Conservation (phyloP, 192 early-diverging fungal genomes). For the Rhizoclosmatium globosum region DNA sequence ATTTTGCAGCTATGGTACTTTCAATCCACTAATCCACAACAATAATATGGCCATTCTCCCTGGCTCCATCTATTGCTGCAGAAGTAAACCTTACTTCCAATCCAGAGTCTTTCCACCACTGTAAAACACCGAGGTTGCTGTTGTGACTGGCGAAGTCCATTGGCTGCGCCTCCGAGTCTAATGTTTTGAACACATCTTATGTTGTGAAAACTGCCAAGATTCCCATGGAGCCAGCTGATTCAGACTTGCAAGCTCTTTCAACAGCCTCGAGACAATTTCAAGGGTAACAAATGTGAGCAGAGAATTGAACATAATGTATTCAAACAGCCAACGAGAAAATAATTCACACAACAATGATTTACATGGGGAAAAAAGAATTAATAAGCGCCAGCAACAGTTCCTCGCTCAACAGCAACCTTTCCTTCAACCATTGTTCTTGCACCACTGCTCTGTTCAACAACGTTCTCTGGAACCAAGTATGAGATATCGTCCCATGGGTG, state of each 20-base stretch:
- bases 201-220: too few relatives aligned
- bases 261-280: too few relatives aligned
- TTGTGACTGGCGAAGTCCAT: conserved; percentile 5
- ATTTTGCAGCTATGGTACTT: neutral
- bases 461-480: conserved; percentile 64
- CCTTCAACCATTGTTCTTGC: conserved; percentile 44
- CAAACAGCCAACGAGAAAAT: neutral
- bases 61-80: neutral
- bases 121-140: neutral
- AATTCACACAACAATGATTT: neutral
- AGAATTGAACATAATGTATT: neutral
- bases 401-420: conserved; percentile 36
- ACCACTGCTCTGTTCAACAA: neutral
- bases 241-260: too few relatives aligned
- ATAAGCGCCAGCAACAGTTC: conserved; percentile 3
- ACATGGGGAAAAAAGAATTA: neutral
- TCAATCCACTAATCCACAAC: neutral
- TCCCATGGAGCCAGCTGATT: too few relatives aligned
- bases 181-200: too few relatives aligned
- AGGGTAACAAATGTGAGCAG: too few relatives aligned
- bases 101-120: conserved; percentile 25
- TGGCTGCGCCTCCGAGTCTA: too few relatives aligned
- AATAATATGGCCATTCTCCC: conserved; percentile 6
- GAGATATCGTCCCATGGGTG: conserved; percentile 98
- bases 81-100: neutral